These are phyloP conservation scores for Lignosus rhinocerotis DNA, from an alignment of 1,284 basidiomycete genomes.

Conservation along the genomic window DNA sequence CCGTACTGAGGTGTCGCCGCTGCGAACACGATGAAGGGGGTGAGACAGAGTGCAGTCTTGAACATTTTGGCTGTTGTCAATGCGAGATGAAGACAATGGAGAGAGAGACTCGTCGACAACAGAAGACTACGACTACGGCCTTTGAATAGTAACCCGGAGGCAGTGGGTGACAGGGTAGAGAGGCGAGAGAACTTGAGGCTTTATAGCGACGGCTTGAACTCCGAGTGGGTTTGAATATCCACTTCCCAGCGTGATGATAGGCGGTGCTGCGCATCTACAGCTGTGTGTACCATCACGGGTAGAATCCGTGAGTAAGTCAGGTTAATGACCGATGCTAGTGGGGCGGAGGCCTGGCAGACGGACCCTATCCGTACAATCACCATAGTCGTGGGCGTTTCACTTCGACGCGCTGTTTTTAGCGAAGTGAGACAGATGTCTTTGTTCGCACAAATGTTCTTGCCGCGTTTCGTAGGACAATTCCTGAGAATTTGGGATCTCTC, in stretches of 20 bases:
- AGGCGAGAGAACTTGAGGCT: constrained; percentile 21
- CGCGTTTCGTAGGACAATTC: constrained; percentile 12
- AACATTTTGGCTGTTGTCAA: constrained; percentile 24
- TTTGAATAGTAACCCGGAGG: constrained; percentile 17
- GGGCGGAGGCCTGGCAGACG: constrained; percentile 10
- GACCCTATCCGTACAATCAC: constrained; percentile 16
- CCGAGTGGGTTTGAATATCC: neutral
- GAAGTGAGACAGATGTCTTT: constrained; percentile 2
- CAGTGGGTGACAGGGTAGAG: constrained; percentile 15
- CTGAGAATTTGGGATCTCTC: constrained; percentile 15
- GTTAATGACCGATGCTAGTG: constrained; percentile 8
- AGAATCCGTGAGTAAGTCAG: constrained; percentile 20
- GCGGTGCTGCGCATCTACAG: constrained; percentile 19
- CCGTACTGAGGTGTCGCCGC: constrained; percentile 42
- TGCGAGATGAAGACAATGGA: neutral
- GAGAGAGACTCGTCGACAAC: neutral
- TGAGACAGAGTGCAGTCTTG: constrained; percentile 20
- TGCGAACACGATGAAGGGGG: constrained; percentile 37
- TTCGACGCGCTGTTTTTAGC: constrained; percentile 16
- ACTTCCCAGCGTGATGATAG: constrained; percentile 12
- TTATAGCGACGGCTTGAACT: constrained; percentile 13
- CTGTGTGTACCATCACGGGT: constrained; percentile 12
- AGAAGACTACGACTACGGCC: constrained; percentile 7
- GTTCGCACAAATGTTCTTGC: constrained; percentile 16
- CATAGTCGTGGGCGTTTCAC: constrained; percentile 1